These are phyloP conservation scores for Talaromyces sp. DNA, from an alignment of 2,329 filamentous ascomycete species.

Conservation along the genomic window DNA sequence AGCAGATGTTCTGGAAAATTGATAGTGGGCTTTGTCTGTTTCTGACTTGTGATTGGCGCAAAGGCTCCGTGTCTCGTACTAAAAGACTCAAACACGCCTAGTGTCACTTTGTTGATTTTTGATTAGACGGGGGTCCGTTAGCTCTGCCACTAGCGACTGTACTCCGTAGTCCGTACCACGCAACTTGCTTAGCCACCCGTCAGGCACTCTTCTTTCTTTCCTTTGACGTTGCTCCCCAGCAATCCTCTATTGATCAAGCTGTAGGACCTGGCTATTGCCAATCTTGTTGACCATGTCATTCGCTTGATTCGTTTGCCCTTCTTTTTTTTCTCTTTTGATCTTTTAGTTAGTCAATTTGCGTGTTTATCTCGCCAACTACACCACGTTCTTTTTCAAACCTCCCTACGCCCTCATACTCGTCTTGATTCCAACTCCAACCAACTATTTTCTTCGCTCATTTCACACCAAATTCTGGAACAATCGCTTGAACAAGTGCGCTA, in stretches of 20 bases:
- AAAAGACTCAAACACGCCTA: neutral
- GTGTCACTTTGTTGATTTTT: neutral
- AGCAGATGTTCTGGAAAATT: too few relatives aligned
- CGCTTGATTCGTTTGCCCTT: constrained; percentile 4
- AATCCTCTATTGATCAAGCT: constrained; percentile 4
- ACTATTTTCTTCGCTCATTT: neutral
- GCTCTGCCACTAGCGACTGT: neutral
- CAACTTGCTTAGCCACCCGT: neutral
- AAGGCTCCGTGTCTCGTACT: neutral
- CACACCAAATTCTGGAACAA: neutral
- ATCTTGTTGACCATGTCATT: constrained; percentile 13
- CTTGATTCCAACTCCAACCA: neutral
- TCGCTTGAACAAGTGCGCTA: neutral
- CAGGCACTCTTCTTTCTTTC: neutral
- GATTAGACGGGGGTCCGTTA: neutral
- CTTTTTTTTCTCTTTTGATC: neutral
- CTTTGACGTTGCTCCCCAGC: neutral
- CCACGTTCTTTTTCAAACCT: constrained; percentile 10
- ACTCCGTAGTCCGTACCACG: neutral
- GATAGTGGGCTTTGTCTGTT: neutral
- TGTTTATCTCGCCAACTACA: constrained; percentile 10
- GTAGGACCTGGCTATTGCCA: constrained; percentile 1
- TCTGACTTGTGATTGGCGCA: neutral
- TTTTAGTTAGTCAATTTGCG: neutral
- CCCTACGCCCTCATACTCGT: neutral